Conservation (phyloP, 108 stramenopile genomes). For the Cyclotella choctawhatcheeana region DNA sequence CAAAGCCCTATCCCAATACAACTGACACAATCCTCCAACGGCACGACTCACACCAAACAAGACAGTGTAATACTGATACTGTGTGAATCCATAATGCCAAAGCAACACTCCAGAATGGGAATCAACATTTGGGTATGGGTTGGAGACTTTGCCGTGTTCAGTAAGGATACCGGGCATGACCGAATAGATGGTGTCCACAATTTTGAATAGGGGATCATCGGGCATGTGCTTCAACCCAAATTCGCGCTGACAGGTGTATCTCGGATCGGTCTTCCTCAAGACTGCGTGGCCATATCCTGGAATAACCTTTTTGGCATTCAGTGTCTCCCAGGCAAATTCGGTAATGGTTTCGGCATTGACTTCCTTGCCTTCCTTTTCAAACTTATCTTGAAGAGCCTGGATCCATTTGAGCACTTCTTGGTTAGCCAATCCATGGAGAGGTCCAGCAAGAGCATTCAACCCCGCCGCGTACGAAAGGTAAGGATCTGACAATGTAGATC, state of each 20-base stretch:
- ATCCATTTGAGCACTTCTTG: constrained; percentile 99
- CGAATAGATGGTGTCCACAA: constrained; percentile 98
- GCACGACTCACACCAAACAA: constrained; percentile 98
- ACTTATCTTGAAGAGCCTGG: constrained; percentile 92
- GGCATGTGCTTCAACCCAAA: constrained; percentile 99
- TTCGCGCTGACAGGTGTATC: constrained; percentile 98
- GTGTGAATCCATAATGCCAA: constrained; percentile 99
- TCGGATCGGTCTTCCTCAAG: constrained; percentile 98
- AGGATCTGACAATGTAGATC: constrained; percentile 95
- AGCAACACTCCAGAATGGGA: constrained; percentile 97
- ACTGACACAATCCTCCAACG: constrained; percentile 96
- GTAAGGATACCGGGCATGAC: constrained; percentile 98
- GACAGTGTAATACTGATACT: constrained; percentile 99
- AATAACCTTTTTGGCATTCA: constrained; percentile 99
- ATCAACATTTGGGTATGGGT: constrained; percentile 99
- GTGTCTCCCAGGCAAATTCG: constrained; percentile 99
- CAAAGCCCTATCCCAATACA: constrained; percentile 99
- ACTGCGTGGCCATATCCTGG: constrained; percentile 99
- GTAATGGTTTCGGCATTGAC: constrained; percentile 98
- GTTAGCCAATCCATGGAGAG: constrained; percentile 98
- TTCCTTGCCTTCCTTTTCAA: constrained; percentile 93
- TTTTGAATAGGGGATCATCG: constrained; percentile 97
- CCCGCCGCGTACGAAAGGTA: constrained; percentile 96
- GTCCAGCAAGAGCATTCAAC: constrained; percentile 97
- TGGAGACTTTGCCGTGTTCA: constrained; percentile 99